Conservation (phyloP, 2,329 filamentous ascomycete species). For the Diplodia corticola region DNA sequence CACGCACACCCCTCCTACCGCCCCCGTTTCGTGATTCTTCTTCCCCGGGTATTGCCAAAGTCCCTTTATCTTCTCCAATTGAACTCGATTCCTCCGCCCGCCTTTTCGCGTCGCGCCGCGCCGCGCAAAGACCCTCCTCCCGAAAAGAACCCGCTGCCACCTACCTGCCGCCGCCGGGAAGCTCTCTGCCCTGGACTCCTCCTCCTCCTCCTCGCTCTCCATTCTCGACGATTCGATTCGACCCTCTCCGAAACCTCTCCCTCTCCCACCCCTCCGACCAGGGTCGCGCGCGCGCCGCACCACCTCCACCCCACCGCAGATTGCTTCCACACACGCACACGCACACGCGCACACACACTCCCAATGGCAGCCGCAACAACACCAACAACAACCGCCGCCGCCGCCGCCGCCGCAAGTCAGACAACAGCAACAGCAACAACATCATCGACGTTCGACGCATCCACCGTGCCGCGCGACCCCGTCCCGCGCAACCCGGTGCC, state of each 20-base stretch:
- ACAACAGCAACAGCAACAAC: not conserved
- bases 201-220: too few relatives aligned
- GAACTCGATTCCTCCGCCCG: too few relatives aligned
- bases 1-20: not conserved
- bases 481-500: conserved; percentile 71
- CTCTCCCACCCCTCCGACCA: too few relatives aligned
- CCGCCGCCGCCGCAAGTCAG: not conserved
- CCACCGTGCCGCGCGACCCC: conserved; percentile 18
- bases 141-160: too few relatives aligned
- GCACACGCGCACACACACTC: not conserved
- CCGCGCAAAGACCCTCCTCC: too few relatives aligned
- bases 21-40: not conserved
- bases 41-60: not conserved
- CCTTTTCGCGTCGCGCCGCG: too few relatives aligned
- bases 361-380: conserved; percentile 9
- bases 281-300: too few relatives aligned
- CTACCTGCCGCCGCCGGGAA: too few relatives aligned
- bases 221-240: too few relatives aligned
- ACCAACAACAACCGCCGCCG: not conserved
- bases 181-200: too few relatives aligned
- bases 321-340: not conserved
- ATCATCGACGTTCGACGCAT: not conserved
- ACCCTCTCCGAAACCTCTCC: too few relatives aligned
- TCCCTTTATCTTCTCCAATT: not conserved
- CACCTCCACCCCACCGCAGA: not conserved